Percentiles rank a stretch among this genome's conserved stretches.
phyloP scores from a whole-genome alignment of 1,284 basidiomycete species.

The Baeospora myosura region DNA sequence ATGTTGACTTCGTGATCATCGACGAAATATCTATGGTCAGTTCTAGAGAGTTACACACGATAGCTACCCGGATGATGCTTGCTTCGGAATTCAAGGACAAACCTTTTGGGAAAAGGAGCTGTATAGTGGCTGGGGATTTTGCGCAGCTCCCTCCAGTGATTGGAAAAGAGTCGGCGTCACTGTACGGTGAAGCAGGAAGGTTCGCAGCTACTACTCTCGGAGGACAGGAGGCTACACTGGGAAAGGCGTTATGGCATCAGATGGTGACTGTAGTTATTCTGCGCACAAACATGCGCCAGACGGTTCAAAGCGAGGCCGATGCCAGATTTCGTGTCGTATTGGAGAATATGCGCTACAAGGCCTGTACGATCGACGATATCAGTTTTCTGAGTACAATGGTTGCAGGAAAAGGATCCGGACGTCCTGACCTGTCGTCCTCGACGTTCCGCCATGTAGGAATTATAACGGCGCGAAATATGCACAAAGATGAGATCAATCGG shows the following conservation, averaged over 20 bases:
- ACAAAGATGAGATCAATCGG: conserved; percentile 13
- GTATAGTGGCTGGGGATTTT: conserved; percentile 22
- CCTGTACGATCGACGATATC: conserved; percentile 12
- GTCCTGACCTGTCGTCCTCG: conserved; percentile 1
- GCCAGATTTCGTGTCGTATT: conserved; percentile 6
- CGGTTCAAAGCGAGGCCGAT: conserved; percentile 1
- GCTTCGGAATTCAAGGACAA: conserved; percentile 2
- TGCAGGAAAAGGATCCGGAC: not conserved
- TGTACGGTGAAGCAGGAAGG: conserved; percentile 15
- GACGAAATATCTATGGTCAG: conserved; percentile 24
- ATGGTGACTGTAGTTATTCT: not conserved
- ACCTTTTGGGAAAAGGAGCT: conserved; percentile 18
- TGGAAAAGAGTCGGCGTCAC: conserved; percentile 9
- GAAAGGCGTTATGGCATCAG: conserved; percentile 14
- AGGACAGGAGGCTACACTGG: conserved; percentile 19
- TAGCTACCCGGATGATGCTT: conserved; percentile 10
- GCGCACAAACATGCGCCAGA: not conserved
- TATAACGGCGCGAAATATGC: conserved; percentile 11
- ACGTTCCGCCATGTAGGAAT: conserved; percentile 13
- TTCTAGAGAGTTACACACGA: conserved; percentile 16
- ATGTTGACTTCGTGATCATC: conserved; percentile 22
- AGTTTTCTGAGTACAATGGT: conserved; percentile 6
- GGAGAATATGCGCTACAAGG: conserved; percentile 12
- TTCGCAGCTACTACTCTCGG: not conserved
- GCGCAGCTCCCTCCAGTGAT: conserved; percentile 20